Evolutionary conservation across 257 asterid genomes (phyloP).

Genomic region (Petunia axillaris): DNA sequence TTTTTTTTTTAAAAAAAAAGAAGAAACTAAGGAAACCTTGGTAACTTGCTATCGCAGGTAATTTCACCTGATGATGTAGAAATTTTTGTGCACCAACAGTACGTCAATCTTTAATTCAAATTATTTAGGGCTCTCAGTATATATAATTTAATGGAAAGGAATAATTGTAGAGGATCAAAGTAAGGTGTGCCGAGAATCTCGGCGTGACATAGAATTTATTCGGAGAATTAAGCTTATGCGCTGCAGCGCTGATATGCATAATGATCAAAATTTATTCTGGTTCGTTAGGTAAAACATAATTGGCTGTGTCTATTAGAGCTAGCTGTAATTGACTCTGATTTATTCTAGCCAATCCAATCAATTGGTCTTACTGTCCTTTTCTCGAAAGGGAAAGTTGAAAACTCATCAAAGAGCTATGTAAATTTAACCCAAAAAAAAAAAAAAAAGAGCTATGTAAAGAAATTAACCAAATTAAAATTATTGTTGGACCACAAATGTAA

Average conservation of each 20-base stretch:
- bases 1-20: too few species aligned
- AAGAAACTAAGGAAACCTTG: too few species aligned
- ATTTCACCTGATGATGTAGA: too few species aligned
- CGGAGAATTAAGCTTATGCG: not conserved
- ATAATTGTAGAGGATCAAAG: too few species aligned
- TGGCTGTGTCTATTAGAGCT: not conserved
- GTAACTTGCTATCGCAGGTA: too few species aligned
- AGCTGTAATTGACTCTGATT: constrained; percentile 16
- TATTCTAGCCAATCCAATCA: constrained; percentile 13
- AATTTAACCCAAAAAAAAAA: not conserved
- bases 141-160: too few species aligned
- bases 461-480: not conserved
- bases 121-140: too few species aligned
- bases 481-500: not conserved
- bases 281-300: not conserved
- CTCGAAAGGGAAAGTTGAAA: not conserved
- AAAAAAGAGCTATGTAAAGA: not conserved
- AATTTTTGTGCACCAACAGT: too few species aligned
- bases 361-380: not conserved
- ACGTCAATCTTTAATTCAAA: too few species aligned
- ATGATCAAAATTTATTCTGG: not conserved
- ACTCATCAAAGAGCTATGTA: not conserved
- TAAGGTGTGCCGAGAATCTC: constrained; percentile 11
- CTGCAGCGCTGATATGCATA: not conserved
- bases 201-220: constrained; percentile 14